Evolutionary conservation across 495 filamentous ascomycete species (phyloP), one percentile per base, ranked within the genome.

Genomic region (Penicillium lagena): DNA sequence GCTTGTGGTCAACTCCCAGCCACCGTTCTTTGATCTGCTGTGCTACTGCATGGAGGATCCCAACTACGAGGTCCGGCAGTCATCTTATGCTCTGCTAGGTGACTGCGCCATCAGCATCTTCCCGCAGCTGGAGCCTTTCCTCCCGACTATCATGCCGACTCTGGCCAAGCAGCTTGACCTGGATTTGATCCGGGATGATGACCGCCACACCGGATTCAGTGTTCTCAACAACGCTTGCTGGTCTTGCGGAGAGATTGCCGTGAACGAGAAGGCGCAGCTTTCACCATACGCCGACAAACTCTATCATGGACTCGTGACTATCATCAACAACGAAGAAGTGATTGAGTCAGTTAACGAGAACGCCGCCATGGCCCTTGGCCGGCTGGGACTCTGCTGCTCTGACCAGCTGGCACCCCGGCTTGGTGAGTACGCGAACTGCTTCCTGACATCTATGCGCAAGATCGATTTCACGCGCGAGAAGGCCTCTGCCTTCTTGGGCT

Each of bases 211-310:
- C 7, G 82, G 83, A 7, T 97, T 95, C 62, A 85, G 86, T 36
- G 91, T 96, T 12, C 77, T 97, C 45, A 99, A 97, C 75, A 99
- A 99, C 59, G 90, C 93, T 28, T 97, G 94, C 71, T 99, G 93
- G 93, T 93, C 90, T 29, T 85, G 81, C 15, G 93, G 93, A 12
- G 93, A 99, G 68, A 94, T 99, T 45, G 83, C 89, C 8, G 82
- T 96, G 64, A 81, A 89, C 53, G 81, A 93, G 64, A 81, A 87
- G 55, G 80, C 87, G 52, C 77, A 80, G 46, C 85, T 97, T 77
- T 75, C 71, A 1, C 87, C 89, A 0, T 95, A 85, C 52, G 78
- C 86, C 14, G 81, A 87, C 9, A 73, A 85, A 46, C 65, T 96
- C 10, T 85, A 95, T 40, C 74, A 80, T 29, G 82, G 85, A 12